These are phyloP conservation scores for Kuraishia borneana DNA, from an alignment of 805 yeast genomes.

Conservation along the genomic window DNA sequence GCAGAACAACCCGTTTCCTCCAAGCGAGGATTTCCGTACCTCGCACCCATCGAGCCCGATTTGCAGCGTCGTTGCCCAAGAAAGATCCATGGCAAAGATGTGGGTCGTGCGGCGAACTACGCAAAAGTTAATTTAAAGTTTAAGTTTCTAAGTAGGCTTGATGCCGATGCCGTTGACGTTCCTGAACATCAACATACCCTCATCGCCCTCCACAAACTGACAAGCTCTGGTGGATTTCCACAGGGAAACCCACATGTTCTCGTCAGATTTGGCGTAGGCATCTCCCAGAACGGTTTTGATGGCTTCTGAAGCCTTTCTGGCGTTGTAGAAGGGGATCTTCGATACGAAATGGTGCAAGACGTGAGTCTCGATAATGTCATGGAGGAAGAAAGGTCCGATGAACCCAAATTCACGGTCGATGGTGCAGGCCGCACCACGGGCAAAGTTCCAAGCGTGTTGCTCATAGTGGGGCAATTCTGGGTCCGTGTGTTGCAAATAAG, in stretches of 20 bases:
- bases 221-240: conserved; percentile 54
- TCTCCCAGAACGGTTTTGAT: conserved; percentile 41
- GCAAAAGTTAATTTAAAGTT: background rate
- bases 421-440: conserved; percentile 58
- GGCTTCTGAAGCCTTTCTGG: conserved; percentile 40
- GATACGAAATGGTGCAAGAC: conserved; percentile 46
- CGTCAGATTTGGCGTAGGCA: conserved; percentile 36
- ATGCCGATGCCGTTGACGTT: conserved; percentile 36
- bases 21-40: background rate
- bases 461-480: conserved; percentile 49
- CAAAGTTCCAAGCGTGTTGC: conserved; percentile 47
- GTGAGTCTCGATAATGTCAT: conserved; percentile 48
- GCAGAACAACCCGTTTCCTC: background rate
- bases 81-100: no score
- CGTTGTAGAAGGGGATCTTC: conserved; percentile 45
- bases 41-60: no score
- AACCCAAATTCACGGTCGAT: conserved; percentile 53
- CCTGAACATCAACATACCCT: conserved; percentile 60
- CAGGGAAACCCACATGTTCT: conserved; percentile 44
- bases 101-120: no score
- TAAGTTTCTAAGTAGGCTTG: conserved; percentile 18
- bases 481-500: conserved; percentile 54
- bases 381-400: conserved; percentile 44
- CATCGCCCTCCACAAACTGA: conserved; percentile 61
- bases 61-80: no score